Percentiles rank a stretch among this genome's conserved stretches.
Conservation (phyloP, 1,284 basidiomycete species). For the Sporisorium scitamineum region DNA sequence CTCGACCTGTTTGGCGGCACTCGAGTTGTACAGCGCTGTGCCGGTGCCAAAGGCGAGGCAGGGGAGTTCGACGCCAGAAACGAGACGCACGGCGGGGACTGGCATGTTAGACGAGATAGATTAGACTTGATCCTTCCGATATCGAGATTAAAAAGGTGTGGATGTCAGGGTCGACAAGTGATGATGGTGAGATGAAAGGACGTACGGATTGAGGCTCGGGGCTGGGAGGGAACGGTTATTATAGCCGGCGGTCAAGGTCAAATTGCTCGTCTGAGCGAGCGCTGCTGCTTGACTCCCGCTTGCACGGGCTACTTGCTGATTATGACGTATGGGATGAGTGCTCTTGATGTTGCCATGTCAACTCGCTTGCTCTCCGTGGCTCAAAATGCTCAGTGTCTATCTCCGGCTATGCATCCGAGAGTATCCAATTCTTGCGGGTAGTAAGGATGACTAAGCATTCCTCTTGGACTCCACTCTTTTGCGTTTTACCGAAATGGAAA, state of each 20-base stretch:
- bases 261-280: no score
- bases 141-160: no score
- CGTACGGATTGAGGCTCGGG: background rate
- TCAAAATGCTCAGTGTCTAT: background rate
- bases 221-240: background rate
- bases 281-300: no score
- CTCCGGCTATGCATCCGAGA: slow-evolving; percentile 1
- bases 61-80: slow-evolving; percentile 46
- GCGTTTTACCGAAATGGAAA: background rate
- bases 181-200: background rate
- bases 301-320: background rate
- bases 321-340: background rate
- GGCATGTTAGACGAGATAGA: slow-evolving; percentile 25
- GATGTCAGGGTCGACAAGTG: background rate
- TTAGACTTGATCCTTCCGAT: background rate
- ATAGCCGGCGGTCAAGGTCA: background rate
- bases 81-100: slow-evolving; percentile 32
- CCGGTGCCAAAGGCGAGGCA: slow-evolving; percentile 54
- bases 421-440: background rate
- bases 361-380: background rate
- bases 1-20: slow-evolving; percentile 29
- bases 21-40: slow-evolving; percentile 44
- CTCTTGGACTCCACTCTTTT: background rate
- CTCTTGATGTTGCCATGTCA: background rate
- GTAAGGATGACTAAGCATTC: slow-evolving; percentile 5